Evolutionary conservation across 345 rosid species (phyloP), one percentile per base, ranked within the genome.

Genomic region (Triadica sebifera): DNA sequence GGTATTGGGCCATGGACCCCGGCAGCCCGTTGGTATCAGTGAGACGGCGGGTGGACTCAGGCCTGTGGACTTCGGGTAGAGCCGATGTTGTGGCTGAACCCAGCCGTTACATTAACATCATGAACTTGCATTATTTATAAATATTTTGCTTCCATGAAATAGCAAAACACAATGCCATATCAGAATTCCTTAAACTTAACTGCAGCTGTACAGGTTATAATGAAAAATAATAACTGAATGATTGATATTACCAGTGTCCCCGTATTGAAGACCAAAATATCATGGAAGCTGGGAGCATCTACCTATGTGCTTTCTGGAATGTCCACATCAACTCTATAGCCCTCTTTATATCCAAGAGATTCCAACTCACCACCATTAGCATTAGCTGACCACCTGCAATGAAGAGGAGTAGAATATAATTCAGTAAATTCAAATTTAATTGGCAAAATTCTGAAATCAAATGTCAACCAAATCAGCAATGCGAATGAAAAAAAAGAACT

Each of bases 301-400:
- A 67, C 88, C 97, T 98, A 93, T n/a, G 98, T 83, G 74, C 83
- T 82, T 8, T 92, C 98, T 20, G 97, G 98, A 87, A 90, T 61
- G 80, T 94, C 98, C 49, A 93, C 89, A 86, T 94, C 98, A 74
- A 94, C 85, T 85, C 95, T 84, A 37, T 87, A 94, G 19, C 98
- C 98, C 65, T 89, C 96, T 80, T 85, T 92, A 81, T 83, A 94
- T 65, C 98, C 98, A 78, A 91, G 88, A 50, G 87, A 80, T 82
- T 89, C 96, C 72, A 93, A 82, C 75, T 81, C 78, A 52, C 96
- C 95, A 62, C 90, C 94, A 83, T 84, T 82, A 39, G 68, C 82
- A 85, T 80, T 81, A 63, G 95, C 88, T 24, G 85, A 86, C 93
- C 97, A 94, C 82, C 98, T 94, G 74, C 79, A 84, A 53, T 39